Evolutionary conservation across 179 eudicot species (phyloP).

Genomic region (Gypsophila paniculata): DNA sequence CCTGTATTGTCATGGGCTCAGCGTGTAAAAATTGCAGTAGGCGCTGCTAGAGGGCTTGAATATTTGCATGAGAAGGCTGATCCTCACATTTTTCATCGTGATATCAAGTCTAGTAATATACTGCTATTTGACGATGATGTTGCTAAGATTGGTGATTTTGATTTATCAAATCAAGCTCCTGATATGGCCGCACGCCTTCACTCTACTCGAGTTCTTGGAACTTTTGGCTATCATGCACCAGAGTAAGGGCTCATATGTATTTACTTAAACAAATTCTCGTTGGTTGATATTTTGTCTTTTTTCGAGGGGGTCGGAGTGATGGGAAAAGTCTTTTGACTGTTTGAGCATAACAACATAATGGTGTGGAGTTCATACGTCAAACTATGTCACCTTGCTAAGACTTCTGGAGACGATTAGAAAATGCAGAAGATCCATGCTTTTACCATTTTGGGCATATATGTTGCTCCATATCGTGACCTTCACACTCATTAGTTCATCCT

Average conservation of each 20-base stretch:
- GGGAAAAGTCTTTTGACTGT: background rate
- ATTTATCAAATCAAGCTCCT: conserved; percentile 37
- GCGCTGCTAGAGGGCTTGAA: conserved; percentile 38
- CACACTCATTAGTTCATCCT: too few relatives aligned
- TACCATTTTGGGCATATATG: conserved; percentile 8
- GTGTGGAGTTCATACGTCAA: background rate
- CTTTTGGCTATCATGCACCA: conserved; percentile 37
- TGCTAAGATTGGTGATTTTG: conserved; percentile 37
- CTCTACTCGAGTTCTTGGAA: conserved; percentile 36
- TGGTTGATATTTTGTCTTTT: background rate
- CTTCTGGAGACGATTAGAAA: background rate
- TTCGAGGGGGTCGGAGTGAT: too few relatives aligned
- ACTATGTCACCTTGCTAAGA: background rate
- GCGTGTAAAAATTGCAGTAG: conserved; percentile 35
- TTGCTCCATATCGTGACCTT: background rate
- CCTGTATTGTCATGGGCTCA: conserved; percentile 31
- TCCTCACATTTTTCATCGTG: conserved; percentile 29
- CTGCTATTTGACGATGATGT: conserved; percentile 33
- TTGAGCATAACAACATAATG: background rate
- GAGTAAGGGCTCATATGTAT: conserved; percentile 23
- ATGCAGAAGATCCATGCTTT: background rate
- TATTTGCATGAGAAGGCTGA: conserved; percentile 32
- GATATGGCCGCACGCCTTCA: conserved; percentile 39
- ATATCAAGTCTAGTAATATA: conserved; percentile 33
- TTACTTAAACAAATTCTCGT: background rate